Evolutionary conservation across 768 basidiomycete species (phyloP).

Genomic region (Boletus speciosus): DNA sequence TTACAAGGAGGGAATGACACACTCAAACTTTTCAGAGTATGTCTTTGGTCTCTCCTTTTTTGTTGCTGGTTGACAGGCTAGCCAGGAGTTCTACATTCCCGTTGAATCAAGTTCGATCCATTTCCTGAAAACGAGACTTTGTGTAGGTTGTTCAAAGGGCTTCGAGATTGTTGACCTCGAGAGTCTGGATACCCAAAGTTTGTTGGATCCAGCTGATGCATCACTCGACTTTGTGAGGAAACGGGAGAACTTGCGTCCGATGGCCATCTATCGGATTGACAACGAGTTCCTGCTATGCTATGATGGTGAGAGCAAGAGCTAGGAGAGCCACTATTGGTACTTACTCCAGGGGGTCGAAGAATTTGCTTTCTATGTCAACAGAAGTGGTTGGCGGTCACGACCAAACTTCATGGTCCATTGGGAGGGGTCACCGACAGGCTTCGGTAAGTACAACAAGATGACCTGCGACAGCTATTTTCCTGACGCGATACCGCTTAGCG

Average conservation of each 20-base stretch:
- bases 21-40: constrained; percentile 83
- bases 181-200: constrained; percentile 92
- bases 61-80: background rate
- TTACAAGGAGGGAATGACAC: constrained; percentile 95
- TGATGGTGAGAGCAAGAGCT: constrained; percentile 63
- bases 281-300: constrained; percentile 97
- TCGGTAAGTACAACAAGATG: constrained; percentile 60
- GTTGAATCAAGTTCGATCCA: constrained; percentile 96
- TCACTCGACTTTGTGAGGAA: constrained; percentile 92
- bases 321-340: background rate
- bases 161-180: constrained; percentile 99
- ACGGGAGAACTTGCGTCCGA: constrained; percentile 82
- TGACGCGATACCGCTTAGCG: constrained; percentile 45
- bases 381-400: constrained; percentile 87
- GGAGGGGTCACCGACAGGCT: constrained; percentile 92
- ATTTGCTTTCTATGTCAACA: constrained; percentile 98
- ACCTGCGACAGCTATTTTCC: background rate
- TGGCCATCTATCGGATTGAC: constrained; percentile 95
- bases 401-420: constrained; percentile 94
- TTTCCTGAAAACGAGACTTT: constrained; percentile 95
- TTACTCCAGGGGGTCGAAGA: constrained; percentile 46
- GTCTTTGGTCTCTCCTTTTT: constrained; percentile 7
- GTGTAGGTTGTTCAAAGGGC: constrained; percentile 94
- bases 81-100: constrained; percentile 96
- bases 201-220: constrained; percentile 89